Evolutionary conservation across 73 alveolate genomes (phyloP).

Genomic region (Blepharisma stoltei): DNA sequence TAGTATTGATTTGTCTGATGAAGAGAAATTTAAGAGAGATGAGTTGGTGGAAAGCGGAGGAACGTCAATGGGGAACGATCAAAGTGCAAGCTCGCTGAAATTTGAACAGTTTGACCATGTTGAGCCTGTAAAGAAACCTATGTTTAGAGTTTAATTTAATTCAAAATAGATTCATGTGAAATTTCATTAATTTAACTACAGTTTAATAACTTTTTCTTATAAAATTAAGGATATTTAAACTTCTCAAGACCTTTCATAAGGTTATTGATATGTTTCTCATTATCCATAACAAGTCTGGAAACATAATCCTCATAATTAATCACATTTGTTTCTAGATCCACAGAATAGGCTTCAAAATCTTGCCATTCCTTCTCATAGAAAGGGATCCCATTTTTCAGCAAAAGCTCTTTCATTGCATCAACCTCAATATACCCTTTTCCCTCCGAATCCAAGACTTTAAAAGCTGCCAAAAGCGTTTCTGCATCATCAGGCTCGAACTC

Average conservation of each 20-base stretch:
- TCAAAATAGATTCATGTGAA: no score
- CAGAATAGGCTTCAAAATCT: slow-evolving; percentile 52
- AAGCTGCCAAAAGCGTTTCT: slow-evolving; percentile 70
- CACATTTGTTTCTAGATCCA: slow-evolving; percentile 46
- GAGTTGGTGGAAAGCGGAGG: slow-evolving; percentile 29
- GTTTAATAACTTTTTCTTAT: no score
- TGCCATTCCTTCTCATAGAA: slow-evolving; percentile 61
- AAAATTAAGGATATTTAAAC: slow-evolving; percentile 25
- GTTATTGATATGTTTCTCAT: slow-evolving; percentile 47
- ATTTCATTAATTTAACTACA: no score
- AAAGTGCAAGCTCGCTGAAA: slow-evolving; percentile 12
- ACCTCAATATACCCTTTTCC: slow-evolving; percentile 62
- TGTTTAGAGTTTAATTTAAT: no score
- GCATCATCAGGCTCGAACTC: slow-evolving; percentile 72
- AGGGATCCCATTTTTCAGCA: slow-evolving; percentile 59
- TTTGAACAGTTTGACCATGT: slow-evolving; percentile 20
- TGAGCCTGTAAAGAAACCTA: slow-evolving; percentile 5
- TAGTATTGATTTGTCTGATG: no score
- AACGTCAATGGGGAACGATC: not conserved
- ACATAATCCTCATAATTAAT: slow-evolving; percentile 70
- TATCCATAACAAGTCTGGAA: slow-evolving; percentile 56
- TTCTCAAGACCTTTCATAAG: slow-evolving; percentile 24
- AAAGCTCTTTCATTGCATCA: slow-evolving; percentile 57
- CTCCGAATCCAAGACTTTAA: slow-evolving; percentile 64
- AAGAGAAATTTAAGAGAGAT: not conserved